Percentiles rank a stretch among this genome's conserved stretches.
Conservation (phyloP, 257 asterid species). For the Capsicum rhomboideum region DNA sequence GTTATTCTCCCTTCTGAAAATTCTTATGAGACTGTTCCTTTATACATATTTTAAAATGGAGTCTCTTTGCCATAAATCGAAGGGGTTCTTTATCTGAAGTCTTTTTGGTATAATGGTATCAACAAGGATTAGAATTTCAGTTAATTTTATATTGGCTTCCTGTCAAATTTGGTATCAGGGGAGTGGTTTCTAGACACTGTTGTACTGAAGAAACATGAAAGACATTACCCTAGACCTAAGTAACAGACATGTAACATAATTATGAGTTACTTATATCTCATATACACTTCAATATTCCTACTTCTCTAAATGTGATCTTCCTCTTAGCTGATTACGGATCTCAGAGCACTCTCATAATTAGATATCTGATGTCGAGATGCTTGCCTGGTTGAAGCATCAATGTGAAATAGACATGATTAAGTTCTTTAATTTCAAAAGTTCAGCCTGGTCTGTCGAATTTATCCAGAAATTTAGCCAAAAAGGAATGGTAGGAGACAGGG, state of each 20-base stretch:
- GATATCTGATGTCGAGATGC: not conserved
- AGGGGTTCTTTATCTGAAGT: not conserved
- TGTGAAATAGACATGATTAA: not conserved
- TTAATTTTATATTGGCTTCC: not conserved
- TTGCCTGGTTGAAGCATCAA: not conserved
- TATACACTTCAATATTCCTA: not conserved
- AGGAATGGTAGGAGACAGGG: not conserved
- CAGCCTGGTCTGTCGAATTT: not conserved
- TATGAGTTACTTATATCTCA: not conserved
- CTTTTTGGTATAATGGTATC: not conserved
- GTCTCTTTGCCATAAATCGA: not conserved
- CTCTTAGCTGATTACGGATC: not conserved
- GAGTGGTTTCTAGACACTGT: not conserved
- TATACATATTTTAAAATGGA: not conserved
- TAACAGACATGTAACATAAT: not conserved
- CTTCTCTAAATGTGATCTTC: not conserved
- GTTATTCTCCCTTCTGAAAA: too few species aligned
- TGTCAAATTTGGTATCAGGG: not conserved
- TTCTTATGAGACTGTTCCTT: too few species aligned
- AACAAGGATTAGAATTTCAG: not conserved
- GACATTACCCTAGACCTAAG: not conserved
- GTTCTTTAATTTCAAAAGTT: not conserved
- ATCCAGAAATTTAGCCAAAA: not conserved
- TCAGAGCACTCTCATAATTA: not conserved
- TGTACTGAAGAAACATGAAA: not conserved